Conservation (phyloP, 495 filamentous ascomycete genomes). For the Bryoglossum gracile region DNA sequence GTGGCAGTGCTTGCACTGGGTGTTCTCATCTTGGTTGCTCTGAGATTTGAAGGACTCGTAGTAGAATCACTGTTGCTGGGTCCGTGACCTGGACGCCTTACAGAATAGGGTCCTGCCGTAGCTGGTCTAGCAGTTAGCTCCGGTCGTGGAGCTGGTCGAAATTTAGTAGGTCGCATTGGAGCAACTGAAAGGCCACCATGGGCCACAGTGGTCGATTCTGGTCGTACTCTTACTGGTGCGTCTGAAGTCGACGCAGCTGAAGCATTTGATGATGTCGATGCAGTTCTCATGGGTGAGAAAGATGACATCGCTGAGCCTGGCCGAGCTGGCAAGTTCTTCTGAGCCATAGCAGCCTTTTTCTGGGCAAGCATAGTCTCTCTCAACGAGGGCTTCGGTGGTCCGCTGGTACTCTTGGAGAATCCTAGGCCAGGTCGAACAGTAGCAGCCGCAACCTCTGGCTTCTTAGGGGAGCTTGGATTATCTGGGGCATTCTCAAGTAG, state of each 20-base stretch:
- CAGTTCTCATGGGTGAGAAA: slow-evolving; percentile 50
- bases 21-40: slow-evolving; percentile 14
- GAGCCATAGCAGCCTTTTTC: slow-evolving; percentile 57
- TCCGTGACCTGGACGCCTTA: slow-evolving; percentile 40
- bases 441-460: slow-evolving; percentile 37
- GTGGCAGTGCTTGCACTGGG: slow-evolving; percentile 18
- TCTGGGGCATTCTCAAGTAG: slow-evolving; percentile 70
- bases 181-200: slow-evolving; percentile 48
- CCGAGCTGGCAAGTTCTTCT: slow-evolving; percentile 55
- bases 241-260: slow-evolving; percentile 33
- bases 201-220: slow-evolving; percentile 30
- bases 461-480: slow-evolving; percentile 64
- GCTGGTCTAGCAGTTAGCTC: slow-evolving; percentile 45
- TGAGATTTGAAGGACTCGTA: slow-evolving; percentile 21
- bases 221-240: slow-evolving; percentile 27
- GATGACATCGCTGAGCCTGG: slow-evolving; percentile 69
- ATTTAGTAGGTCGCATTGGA: slow-evolving; percentile 44
- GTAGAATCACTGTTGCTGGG: slow-evolving; percentile 31
- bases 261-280: slow-evolving; percentile 35
- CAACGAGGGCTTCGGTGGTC: slow-evolving; percentile 51
- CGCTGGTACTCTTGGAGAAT: slow-evolving; percentile 49
- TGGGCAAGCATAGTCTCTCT: slow-evolving; percentile 76
- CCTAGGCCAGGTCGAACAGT: slow-evolving; percentile 44
- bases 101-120: slow-evolving; percentile 51
- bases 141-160: slow-evolving; percentile 28